Conservation (phyloP, 225 moss, liverwort and hornwort species). For the Polytrichum formosum region DNA sequence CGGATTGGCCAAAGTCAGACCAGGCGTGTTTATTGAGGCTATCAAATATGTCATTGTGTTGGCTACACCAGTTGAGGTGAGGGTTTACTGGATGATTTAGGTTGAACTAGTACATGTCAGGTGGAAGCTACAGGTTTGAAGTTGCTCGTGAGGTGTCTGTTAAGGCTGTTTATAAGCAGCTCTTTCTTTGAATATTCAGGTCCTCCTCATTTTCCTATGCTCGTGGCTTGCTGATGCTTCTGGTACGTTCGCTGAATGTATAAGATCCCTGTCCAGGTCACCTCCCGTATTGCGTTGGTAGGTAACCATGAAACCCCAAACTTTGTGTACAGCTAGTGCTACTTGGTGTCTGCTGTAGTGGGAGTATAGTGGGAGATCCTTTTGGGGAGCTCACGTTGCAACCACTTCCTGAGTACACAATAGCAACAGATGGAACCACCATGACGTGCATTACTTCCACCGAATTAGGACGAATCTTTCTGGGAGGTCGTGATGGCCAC, state of each 20-base stretch:
- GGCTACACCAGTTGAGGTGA: slow-evolving; percentile 94
- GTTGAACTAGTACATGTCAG: no score
- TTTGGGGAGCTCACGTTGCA: slow-evolving; percentile 88
- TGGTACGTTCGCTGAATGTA: not conserved
- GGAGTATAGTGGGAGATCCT: slow-evolving; percentile 79
- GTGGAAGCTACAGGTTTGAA: no score
- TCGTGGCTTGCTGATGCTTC: no score
- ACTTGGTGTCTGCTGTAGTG: slow-evolving; percentile 98
- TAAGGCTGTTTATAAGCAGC: no score
- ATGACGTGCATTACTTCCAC: slow-evolving; percentile 94
- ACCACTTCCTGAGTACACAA: slow-evolving; percentile 88
- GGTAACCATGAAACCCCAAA: not conserved
- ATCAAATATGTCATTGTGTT: slow-evolving; percentile 85
- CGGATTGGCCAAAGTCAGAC: slow-evolving; percentile 79
- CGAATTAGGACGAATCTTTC: slow-evolving; percentile 80
- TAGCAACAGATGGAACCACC: slow-evolving; percentile 90
- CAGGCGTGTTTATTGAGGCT: slow-evolving; percentile 95
- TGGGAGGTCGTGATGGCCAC: slow-evolving; percentile 97
- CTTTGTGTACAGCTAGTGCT: slow-evolving; percentile 79
- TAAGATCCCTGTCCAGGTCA: no score
- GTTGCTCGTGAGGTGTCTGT: no score
- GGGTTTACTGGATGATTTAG: slow-evolving; percentile 3
- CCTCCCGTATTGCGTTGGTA: no score
- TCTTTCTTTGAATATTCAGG: no score
- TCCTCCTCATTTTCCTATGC: no score